A percentile compares a stretch with the other conserved stretches of the same genome.
Evolutionary conservation across 139 green algal species (phyloP).

Genomic region (Ostreobium quekettii): DNA sequence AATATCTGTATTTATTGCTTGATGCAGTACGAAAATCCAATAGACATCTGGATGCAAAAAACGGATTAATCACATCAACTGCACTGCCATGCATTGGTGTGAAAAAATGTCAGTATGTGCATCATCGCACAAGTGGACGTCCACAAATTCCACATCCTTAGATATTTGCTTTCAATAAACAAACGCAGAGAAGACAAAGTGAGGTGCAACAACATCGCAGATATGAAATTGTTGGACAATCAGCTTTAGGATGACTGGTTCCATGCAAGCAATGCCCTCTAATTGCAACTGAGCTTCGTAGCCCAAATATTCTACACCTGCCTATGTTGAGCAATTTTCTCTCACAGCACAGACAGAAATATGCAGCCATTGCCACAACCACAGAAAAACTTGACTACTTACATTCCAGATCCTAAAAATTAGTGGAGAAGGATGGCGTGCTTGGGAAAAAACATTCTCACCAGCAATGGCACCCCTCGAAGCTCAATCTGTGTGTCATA

Average conservation of each 20-base stretch:
- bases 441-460: constrained; percentile 6
- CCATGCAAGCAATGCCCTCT: not conserved
- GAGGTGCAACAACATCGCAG: no score
- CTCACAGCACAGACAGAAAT: not conserved
- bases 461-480: constrained; percentile 43
- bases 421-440: not conserved
- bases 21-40: not conserved
- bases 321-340: not conserved
- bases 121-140: no score
- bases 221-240: no score
- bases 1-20: not conserved
- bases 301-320: not conserved
- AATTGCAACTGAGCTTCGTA: not conserved
- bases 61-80: no score
- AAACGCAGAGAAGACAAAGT: no score
- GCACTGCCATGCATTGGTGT: no score
- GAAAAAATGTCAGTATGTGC: no score
- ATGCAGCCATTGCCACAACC: not conserved
- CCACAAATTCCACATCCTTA: no score
- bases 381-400: not conserved
- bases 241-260: no score
- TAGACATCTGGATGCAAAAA: no score
- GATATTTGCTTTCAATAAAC: no score
- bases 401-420: not conserved
- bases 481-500: constrained; percentile 64